phyloP scores from a whole-genome alignment of 1,284 basidiomycete species.

The Blastosporella zonata region DNA sequence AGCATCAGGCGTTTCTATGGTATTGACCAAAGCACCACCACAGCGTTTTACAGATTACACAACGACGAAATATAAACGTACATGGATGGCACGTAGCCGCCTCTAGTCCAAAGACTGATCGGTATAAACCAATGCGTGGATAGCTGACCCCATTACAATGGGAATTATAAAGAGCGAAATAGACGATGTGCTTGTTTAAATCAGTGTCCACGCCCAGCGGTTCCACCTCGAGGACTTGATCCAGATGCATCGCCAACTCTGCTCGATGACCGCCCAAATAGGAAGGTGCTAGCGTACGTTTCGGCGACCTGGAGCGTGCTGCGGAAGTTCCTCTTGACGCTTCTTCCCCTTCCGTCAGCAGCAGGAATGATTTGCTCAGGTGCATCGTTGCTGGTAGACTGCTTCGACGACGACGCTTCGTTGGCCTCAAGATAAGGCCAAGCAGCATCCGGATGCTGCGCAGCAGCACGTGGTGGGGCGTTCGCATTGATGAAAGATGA shows the following conservation, averaged over 20 bases:
- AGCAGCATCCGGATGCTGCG: conserved; percentile 7
- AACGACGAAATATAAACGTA: background rate
- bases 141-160: background rate
- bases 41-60: background rate
- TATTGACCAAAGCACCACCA: background rate
- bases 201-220: conserved; percentile 10
- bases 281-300: conserved; percentile 59
- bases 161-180: background rate
- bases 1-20: no score
- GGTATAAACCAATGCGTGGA: background rate
- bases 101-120: background rate
- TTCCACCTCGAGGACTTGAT: conserved; percentile 17
- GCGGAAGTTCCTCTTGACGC: conserved; percentile 59
- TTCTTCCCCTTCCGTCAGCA: conserved; percentile 42
- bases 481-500: background rate
- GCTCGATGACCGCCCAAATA: conserved; percentile 47
- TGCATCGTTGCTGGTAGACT: conserved; percentile 33
- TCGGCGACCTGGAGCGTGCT: conserved; percentile 67
- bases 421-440: conserved; percentile 35
- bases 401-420: conserved; percentile 15
- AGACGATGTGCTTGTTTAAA: background rate
- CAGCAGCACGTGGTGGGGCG: background rate
- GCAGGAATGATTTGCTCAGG: conserved; percentile 39
- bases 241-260: conserved; percentile 18
- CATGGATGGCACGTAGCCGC: background rate